Base-by-base conservation (phyloP, 306 rosid species). In the Luffa acutangula region DNA sequence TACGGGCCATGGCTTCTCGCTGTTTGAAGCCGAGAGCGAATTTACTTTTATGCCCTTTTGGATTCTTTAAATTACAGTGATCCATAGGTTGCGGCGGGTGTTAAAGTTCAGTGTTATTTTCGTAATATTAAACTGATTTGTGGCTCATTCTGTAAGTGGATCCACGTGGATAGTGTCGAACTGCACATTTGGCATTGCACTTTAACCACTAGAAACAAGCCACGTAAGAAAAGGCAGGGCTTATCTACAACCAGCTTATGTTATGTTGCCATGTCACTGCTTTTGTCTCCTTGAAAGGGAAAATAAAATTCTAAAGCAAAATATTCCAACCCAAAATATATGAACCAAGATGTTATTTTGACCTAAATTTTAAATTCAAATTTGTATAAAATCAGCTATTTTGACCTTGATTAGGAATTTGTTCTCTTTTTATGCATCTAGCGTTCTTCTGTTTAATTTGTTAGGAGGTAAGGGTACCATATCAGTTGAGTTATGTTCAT, bases 151-250 rank as follows among this genome's bases (percentile, higher is more conserved):
- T 8, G 3, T 5, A 20, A 25, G n/a, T 7, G 3, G 13, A 3
- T 72, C 84, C 88, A 85, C 59, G 20, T 17, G 41, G 63, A 75
- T 60, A 7, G 31, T 18, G 4, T 0, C 1, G 45, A 39, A 15
- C 9, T 60, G 43, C 41, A 66, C 81, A 57, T 81, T 52, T 79
- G 66, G 59, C 7, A 31, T 14, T 12, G 12, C 6, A 18, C 3
- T 67, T 25, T 59, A 25, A 45, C 87, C 87, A 83, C 54, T 80
- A 10, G 15, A 58, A 81, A 81, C 11, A 11, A 3, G 82, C 85
- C 87, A 73, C 72, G 69, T 51, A 66, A 15, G 64, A 39, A 80
- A 77, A 59, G 14, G 15, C 14, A 34, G 4, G 13, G 21, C 43
- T 78, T 81, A 85, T 87, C 90, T 70, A 58, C 6, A 74, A 56